Percentiles rank a stretch among this genome's conserved stretches.
Conservation (phyloP, 208 protist species). For the Leishmania gerbilli region DNA sequence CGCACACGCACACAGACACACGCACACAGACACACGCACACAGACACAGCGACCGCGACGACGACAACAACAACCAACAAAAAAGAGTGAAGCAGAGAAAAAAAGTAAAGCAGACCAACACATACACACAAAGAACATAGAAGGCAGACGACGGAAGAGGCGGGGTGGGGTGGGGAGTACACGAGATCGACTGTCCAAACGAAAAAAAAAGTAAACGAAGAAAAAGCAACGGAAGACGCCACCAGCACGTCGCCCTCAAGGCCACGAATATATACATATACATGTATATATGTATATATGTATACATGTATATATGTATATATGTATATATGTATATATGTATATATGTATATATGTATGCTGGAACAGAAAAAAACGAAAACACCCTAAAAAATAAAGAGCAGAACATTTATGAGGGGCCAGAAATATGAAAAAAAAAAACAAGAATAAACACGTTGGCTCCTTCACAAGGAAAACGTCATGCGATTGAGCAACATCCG, state of each 20-base stretch:
- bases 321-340: too few relatives aligned
- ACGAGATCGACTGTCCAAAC: background rate
- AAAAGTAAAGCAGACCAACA: background rate
- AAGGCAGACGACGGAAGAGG: background rate
- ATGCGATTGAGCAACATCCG: background rate
- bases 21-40: background rate
- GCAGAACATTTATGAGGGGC: background rate
- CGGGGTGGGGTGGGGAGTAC: background rate
- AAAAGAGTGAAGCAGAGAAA: background rate
- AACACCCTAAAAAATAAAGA: background rate
- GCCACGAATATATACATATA: background rate
- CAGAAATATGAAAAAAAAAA: background rate
- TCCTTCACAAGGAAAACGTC: background rate
- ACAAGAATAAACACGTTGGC: background rate
- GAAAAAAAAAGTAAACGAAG: background rate
- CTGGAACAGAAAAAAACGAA: background rate
- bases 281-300: too few relatives aligned
- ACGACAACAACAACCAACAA: background rate
- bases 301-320: background rate
- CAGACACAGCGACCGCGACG: background rate
- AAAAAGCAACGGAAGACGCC: background rate
- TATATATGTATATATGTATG: background rate
- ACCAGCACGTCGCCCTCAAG: too few relatives aligned
- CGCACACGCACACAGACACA: background rate
- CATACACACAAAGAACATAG: background rate